Evolutionary conservation across 139 green algal genomes (phyloP).

Genomic region (Trebouxia sp.): DNA sequence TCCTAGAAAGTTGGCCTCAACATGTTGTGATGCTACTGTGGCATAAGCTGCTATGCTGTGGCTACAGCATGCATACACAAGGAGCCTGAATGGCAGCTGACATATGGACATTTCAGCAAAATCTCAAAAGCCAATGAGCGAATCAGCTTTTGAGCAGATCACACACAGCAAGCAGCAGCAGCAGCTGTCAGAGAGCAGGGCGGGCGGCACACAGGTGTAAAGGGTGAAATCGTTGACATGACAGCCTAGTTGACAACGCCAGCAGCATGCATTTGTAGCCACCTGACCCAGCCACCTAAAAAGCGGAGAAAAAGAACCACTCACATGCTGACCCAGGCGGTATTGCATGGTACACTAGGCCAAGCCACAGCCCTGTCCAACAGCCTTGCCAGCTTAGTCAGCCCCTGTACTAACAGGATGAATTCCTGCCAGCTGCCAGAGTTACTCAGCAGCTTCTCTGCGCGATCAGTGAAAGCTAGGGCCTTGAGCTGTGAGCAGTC

Average conservation of each 20-base stretch:
- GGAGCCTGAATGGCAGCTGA: too few relatives aligned
- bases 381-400: not conserved
- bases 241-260: too few relatives aligned
- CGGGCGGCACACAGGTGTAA: too few relatives aligned
- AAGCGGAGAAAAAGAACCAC: too few relatives aligned
- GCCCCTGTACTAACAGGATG: not conserved
- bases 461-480: not conserved
- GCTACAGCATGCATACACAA: not conserved
- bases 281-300: too few relatives aligned
- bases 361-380: not conserved
- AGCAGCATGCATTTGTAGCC: too few relatives aligned
- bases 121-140: too few relatives aligned
- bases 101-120: too few relatives aligned
- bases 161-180: not conserved
- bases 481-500: not conserved
- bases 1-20: too few relatives aligned
- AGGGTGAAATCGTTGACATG: too few relatives aligned
- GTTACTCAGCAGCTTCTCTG: not conserved
- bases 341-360: not conserved
- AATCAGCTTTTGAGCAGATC: not conserved
- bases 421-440: conserved; percentile 13
- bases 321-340: not conserved
- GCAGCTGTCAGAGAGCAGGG: not conserved
- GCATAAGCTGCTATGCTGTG: not conserved
- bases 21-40: too few relatives aligned